Evolutionary conservation across 2,329 filamentous ascomycete species (phyloP), one percentile per base, ranked within the genome.

Genomic region (Elsinoe necatrix): DNA sequence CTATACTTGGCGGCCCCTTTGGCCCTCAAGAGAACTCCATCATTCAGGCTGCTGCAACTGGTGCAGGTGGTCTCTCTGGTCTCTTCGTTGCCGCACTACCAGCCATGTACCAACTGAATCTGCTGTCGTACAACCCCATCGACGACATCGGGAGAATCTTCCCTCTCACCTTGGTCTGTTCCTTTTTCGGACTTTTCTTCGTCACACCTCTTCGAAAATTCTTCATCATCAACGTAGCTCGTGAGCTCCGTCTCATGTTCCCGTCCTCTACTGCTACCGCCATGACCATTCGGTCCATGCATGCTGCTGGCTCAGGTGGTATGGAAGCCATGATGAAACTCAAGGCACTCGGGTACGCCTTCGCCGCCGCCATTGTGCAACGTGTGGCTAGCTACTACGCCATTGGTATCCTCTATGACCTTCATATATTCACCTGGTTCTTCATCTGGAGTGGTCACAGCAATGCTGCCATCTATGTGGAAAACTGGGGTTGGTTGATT

Each of bases 181-280:
- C 78, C 8, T 83, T 83, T 69, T 84, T 84, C 66, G 83, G 83
- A 3, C 75, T 84, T 59, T 82, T 82, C 67, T 82, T 83, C 61
- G 78, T 79, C 50, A 82, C 80, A 0, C 81, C 81, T 5, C 48
- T 65, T 21, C 80, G 83, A 58, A 84, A 83, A 65, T 85, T 86
- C 72, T 86, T 85, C 72, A 79, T 86, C 67, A 79, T 85, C 66
- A 80, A 83, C 58, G 80, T 84, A 11, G 80, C 80, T 2, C 74
- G 80, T 8, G 80, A 84, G 68, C 69, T 83, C 29, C 77, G 75
- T 57, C 73, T 84, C 43, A 74, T 83, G 57, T 84, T 83, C 68
- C 81, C 81, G 1, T 78, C 80, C 0, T 71, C 80, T 0, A 80
- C 80, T 23, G 81, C 81, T 1, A 82, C 80, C 0, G 81, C 80